Evolutionary conservation across 176 grass and related monocot species (phyloP), one percentile per base, ranked within the genome.

Genomic region (Cenchrus americanus): DNA sequence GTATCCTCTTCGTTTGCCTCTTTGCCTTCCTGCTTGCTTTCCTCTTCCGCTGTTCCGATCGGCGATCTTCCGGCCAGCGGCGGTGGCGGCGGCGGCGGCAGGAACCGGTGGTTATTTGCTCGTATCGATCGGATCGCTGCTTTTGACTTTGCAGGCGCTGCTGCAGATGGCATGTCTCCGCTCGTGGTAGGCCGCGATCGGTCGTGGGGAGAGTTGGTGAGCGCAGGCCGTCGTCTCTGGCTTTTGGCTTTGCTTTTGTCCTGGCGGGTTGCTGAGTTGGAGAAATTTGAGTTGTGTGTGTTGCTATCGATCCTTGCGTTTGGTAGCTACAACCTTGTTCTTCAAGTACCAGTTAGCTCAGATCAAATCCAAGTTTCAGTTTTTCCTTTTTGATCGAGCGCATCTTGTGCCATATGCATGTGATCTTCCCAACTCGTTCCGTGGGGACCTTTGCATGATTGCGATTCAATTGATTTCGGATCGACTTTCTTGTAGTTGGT

Each of bases 131-230:
- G 43, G 67, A 73, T 54, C 69, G 60, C 32, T 27, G 19, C 43
- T 65, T 84, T 78, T 71, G 40, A 79, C 60, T 82, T 79, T 51
- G 62, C 24, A 18, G 66, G 68, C 66, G 75, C 4, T 83, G 80
- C 68, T 30, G 27, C 2, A 7, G 79, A 67, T 90, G 80, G 61
- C 74, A 87, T 49, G 88, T 75, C 88, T 57, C 59, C 51, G 49
- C 59, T 67, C 59, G 27, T 73, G 74, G 47, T 90, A 83, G 87
- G 83, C 65, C 2, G 51, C 15, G 8, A 37, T 14, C 7, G 73
- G 65, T 79, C 50, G 75, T 79, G 80, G 24, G 23, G 46, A 23
- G 21, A 64, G 75, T 87, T 83, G 84, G 80, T 90, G 84, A 73
- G 69, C 69, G 62, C 75, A 44, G 72, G 78, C 21, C 73, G 52